A percentile compares a stretch with the other conserved stretches of the same genome.
Conservation (phyloP, 2,329 filamentous ascomycete genomes). For the Xylaria sp. region DNA sequence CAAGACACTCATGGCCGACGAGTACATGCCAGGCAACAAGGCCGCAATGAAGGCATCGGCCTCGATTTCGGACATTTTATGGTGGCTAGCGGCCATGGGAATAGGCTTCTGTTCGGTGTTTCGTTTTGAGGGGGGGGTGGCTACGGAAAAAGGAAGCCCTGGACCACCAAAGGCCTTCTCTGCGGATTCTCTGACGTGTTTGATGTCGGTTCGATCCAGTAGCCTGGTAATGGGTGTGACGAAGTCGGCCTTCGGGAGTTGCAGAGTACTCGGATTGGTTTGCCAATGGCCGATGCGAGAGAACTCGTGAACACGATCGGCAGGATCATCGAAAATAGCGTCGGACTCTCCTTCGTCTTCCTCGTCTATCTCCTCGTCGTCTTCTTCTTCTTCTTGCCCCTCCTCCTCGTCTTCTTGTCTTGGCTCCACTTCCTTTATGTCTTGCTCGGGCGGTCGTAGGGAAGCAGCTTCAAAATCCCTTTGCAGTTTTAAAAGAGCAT, state of each 20-base stretch:
- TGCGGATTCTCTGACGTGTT: slow-evolving; percentile 79
- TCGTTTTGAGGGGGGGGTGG: slow-evolving; percentile 69
- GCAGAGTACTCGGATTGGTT: slow-evolving; percentile 77
- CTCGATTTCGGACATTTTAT: slow-evolving; percentile 78
- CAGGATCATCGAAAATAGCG: slow-evolving; percentile 43
- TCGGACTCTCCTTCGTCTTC: slow-evolving; percentile 50
- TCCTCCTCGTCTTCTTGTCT: slow-evolving; percentile 45
- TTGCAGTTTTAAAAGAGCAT: slow-evolving; percentile 64
- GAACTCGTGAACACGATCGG: slow-evolving; percentile 74
- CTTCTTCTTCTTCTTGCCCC: slow-evolving; percentile 49
- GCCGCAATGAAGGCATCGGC: slow-evolving; percentile 77
- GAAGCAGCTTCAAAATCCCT: slow-evolving; percentile 64
- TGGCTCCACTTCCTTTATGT: slow-evolving; percentile 47
- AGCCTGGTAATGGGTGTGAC: slow-evolving; percentile 75
- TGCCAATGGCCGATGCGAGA: slow-evolving; percentile 79
- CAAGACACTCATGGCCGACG: slow-evolving; percentile 72
- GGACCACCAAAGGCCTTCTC: slow-evolving; percentile 79
- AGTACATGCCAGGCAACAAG: slow-evolving; percentile 76
- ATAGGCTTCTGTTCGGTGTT: slow-evolving; percentile 72
- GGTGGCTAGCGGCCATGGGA: slow-evolving; percentile 69
- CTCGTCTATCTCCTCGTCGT: slow-evolving; percentile 54
- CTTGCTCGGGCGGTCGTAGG: slow-evolving; percentile 49
- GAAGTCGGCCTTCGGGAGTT: slow-evolving; percentile 76
- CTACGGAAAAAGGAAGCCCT: slow-evolving; percentile 79
- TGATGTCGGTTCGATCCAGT: slow-evolving; percentile 73